Evolutionary conservation across 768 basidiomycete genomes (phyloP), one percentile per base, ranked within the genome.

Genomic region (Panaeolus papilionaceus): DNA sequence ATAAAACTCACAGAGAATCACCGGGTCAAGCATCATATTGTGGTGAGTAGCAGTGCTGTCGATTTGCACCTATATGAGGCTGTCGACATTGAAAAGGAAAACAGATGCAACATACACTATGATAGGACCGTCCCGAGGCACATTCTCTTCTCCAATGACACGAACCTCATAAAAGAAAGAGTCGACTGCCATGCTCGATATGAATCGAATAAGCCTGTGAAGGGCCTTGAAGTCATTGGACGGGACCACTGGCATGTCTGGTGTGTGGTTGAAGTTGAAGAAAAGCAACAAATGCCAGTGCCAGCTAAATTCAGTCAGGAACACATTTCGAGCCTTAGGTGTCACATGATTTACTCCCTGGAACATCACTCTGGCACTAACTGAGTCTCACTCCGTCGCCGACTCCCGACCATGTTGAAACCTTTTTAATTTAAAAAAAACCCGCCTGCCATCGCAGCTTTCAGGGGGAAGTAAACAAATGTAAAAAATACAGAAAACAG

Each of bases 21-120:
- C 88, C 26, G 93, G 93, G 80, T 96, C 95, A 39, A 97, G 85
- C 85, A 94, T 95, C 95, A 96, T 97, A 77, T 98, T 98, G 74
- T 95, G 92, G 75, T 98, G 96, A 38, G 78, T 78, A 20, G 78
- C 77, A 58, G 76, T 76, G 20, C 78, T 78, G 63, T 37, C 23
- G 3, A 69, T 69, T 69, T 40, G 33, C 33, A 61, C n/a, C 39
- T 39, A 63, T 61, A 26, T 33, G 65, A 64, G 58, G 26, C 49
- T n/a, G 28, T 64, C 61, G 44, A 49, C 39, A 39, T 16, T 61
- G 68, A 49, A 23, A 47, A 49, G 38, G 61, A 54, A 64, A 65
- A 49, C 47, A n/a, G 12, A 20, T 49, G 7, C 47, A 20, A 88
- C 92, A 77, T 81, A 96, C 94, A 96, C 90, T 71, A 99, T 93